A percentile compares a stretch with the other conserved stretches of the same genome.
phyloP scores from a whole-genome alignment of 2,329 filamentous ascomycete species.

The Zarea fungicola region DNA sequence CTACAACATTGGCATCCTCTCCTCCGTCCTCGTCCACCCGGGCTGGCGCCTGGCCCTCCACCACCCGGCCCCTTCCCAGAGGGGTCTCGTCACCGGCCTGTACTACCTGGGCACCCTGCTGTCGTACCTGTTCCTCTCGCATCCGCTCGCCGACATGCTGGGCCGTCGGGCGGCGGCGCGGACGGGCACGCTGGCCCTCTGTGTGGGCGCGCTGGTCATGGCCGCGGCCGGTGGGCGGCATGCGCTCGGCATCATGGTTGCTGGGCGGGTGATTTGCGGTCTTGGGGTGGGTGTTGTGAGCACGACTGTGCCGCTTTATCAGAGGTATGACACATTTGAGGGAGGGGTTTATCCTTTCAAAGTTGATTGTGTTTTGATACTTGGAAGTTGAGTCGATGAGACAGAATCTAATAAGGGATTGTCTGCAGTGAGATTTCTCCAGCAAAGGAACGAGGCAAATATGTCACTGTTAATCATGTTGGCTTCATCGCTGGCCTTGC shows the following conservation, averaged over 20 bases:
- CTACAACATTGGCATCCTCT: conserved; percentile 54
- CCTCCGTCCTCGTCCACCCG: conserved; percentile 50
- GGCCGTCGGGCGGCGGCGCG: conserved; percentile 49
- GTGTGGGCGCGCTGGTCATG: conserved; percentile 44
- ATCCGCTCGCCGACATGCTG: conserved; percentile 44
- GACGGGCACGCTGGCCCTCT: conserved; percentile 40
- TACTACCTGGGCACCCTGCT: conserved; percentile 54
- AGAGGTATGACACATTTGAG: conserved; percentile 43
- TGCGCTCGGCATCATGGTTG: conserved; percentile 43
- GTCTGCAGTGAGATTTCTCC: conserved; percentile 47
- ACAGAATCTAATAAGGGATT: too few relatives aligned
- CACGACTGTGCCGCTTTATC: conserved; percentile 53
- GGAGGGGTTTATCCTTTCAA: too few relatives aligned
- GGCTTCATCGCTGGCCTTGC: conserved; percentile 52
- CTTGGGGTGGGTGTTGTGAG: conserved; percentile 50
- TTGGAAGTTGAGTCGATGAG: too few relatives aligned
- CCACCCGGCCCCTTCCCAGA: conserved; percentile 38
- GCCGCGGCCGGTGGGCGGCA: conserved; percentile 35
- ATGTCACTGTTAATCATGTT: conserved; percentile 55
- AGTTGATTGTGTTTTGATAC: too few relatives aligned
- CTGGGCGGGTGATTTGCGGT: conserved; percentile 47
- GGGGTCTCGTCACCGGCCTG: conserved; percentile 49
- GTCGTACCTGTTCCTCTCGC: conserved; percentile 50
- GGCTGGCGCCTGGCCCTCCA: conserved; percentile 46
- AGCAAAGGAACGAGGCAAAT: conserved; percentile 46